Conservation (phyloP, 768 basidiomycete species). For the Mycena capillaripes region DNA sequence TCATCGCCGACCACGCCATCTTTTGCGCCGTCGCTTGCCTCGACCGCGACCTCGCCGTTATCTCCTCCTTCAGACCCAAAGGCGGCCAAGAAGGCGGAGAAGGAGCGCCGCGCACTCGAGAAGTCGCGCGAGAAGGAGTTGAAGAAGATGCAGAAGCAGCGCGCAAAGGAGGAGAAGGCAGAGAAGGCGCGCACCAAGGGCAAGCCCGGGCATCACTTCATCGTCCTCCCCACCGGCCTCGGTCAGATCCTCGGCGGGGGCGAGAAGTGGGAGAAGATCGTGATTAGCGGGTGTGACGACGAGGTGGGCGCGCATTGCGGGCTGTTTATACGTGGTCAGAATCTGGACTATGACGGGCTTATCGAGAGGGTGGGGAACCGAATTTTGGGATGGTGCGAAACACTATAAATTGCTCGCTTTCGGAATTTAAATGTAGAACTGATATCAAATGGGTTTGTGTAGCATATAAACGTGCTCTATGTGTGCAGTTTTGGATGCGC, state of each 20-base stretch:
- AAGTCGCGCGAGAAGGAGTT: constrained; percentile 34
- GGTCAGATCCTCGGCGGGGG: constrained; percentile 56
- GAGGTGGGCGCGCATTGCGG: constrained; percentile 72
- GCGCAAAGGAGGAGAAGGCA: constrained; percentile 38
- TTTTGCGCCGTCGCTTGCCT: too few relatives aligned
- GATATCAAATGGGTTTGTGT: not conserved
- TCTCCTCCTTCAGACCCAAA: constrained; percentile 31
- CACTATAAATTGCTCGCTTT: not conserved
- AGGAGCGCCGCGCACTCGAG: constrained; percentile 20
- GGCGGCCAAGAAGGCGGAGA: constrained; percentile 36
- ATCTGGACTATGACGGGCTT: constrained; percentile 65
- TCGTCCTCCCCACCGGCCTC: constrained; percentile 64
- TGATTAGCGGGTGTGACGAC: constrained; percentile 64
- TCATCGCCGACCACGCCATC: too few relatives aligned
- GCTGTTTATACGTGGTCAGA: constrained; percentile 63
- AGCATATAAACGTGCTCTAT: not conserved
- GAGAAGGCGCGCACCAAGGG: constrained; percentile 37
- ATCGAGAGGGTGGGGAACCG: constrained; percentile 59
- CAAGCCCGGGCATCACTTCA: constrained; percentile 60
- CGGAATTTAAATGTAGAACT: not conserved
- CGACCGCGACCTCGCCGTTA: too few relatives aligned
- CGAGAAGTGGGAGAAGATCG: constrained; percentile 65
- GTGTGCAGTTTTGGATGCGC: too few relatives aligned
- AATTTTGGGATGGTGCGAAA: constrained; percentile 60
- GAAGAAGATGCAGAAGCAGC: constrained; percentile 39